Evolutionary conservation across 345 rosid species (phyloP).

Genomic region (Arabidopsis arenosa): DNA sequence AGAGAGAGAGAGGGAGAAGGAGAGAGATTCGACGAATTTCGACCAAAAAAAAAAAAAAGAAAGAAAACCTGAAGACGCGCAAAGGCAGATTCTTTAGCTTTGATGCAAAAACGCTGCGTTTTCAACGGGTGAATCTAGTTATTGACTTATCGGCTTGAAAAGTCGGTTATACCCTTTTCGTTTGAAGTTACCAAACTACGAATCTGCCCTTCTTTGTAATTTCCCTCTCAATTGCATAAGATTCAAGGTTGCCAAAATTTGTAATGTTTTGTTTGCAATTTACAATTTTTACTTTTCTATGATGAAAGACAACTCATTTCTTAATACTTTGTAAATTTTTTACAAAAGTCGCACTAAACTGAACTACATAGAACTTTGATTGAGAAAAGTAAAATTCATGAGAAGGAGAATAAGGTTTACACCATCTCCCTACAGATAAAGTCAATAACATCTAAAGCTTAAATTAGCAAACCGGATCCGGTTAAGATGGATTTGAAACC

Average conservation of each 20-base stretch:
- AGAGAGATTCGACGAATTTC: constrained; percentile 33
- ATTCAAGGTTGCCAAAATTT: no score
- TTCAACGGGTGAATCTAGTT: constrained; percentile 29
- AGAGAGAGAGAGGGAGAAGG: constrained; percentile 11
- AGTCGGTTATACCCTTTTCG: constrained; percentile 24
- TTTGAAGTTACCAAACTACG: neutral
- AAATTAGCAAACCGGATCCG: constrained; percentile 31
- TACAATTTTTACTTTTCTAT: neutral
- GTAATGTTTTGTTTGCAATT: neutral
- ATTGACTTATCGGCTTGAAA: constrained; percentile 3
- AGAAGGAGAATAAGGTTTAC: constrained; percentile 14
- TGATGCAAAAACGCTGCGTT: constrained; percentile 45
- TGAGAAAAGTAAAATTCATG: constrained; percentile 11
- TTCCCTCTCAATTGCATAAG: no score
- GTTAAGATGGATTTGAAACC: constrained; percentile 30
- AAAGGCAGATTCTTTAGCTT: constrained; percentile 36
- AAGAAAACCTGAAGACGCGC: constrained; percentile 35
- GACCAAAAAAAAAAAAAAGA: constrained; percentile 8
- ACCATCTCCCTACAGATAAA: constrained; percentile 23
- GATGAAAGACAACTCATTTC: neutral
- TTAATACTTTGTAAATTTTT: neutral
- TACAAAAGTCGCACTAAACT: neutral
- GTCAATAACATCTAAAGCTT: constrained; percentile 28
- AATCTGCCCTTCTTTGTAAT: neutral
- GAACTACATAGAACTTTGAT: constrained; percentile 1